phyloP scores from a whole-genome alignment of 2,329 filamentous ascomycete species.

The Pseudogymnoascus destructans region DNA sequence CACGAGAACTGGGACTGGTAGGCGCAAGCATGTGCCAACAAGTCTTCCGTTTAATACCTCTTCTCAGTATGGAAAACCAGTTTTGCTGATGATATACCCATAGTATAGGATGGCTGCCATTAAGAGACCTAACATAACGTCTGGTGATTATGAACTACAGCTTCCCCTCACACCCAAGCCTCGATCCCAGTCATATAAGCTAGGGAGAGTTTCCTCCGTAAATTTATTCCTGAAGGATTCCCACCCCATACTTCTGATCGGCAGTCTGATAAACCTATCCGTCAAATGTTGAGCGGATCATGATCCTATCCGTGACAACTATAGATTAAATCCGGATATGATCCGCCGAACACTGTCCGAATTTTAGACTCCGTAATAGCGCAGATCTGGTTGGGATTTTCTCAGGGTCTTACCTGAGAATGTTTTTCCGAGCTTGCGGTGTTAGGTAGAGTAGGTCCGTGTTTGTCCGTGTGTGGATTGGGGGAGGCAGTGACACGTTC shows the following conservation, averaged over 20 bases:
- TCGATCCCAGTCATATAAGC: background rate
- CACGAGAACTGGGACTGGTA: background rate
- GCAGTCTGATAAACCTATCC: background rate
- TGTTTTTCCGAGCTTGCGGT: no score
- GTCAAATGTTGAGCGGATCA: no score
- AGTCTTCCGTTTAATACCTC: background rate
- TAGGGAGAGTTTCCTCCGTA: no score
- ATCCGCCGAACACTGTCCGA: no score
- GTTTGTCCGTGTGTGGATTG: no score
- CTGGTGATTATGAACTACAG: background rate
- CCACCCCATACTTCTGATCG: background rate
- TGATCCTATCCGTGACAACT: no score
- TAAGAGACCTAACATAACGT: background rate
- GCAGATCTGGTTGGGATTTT: no score
- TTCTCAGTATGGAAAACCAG: background rate
- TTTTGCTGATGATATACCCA: background rate
- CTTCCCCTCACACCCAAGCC: background rate
- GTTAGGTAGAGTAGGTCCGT: no score
- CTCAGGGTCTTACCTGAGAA: no score
- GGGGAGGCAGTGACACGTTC: no score
- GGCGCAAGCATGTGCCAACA: background rate
- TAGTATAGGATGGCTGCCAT: background rate
- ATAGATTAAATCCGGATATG: no score
- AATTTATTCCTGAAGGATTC: background rate
- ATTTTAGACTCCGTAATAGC: no score